Evolutionary conservation across 2,329 filamentous ascomycete species (phyloP).

Genomic region (Cordyceps militaris): DNA sequence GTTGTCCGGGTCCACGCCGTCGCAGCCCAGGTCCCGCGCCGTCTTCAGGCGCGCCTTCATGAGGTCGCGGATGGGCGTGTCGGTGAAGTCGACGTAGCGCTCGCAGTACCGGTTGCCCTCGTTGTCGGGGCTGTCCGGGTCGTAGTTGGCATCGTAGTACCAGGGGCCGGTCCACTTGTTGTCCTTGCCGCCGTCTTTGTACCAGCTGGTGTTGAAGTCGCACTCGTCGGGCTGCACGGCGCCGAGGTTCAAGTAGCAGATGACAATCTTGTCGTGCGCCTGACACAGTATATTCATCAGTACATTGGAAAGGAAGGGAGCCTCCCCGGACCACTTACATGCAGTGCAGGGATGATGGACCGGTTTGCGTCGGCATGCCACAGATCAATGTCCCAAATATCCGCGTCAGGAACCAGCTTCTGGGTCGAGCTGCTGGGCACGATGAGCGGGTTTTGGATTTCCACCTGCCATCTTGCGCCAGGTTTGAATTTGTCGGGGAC

Average conservation of each 20-base stretch:
- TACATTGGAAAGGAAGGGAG: neutral
- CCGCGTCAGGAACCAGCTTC: neutral
- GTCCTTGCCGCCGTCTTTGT: neutral
- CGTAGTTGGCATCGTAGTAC: neutral
- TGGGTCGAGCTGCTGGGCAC: neutral
- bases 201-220: neutral
- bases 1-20: conserved; percentile 30
- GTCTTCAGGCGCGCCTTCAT: conserved; percentile 25
- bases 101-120: neutral
- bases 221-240: neutral
- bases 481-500: neutral
- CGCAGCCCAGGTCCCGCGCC: conserved; percentile 25
- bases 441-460: neutral
- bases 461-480: neutral
- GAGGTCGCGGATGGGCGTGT: conserved; percentile 8
- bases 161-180: neutral
- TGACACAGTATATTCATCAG: neutral
- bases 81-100: neutral
- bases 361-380: neutral
- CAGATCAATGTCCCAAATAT: neutral
- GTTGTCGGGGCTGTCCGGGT: neutral
- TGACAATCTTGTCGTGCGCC: neutral
- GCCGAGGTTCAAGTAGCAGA: neutral
- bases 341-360: neutral
- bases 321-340: neutral